Evolutionary conservation across 179 eudicot species (phyloP), one percentile per base, ranked within the genome.

Genomic region (Silene coronaria): DNA sequence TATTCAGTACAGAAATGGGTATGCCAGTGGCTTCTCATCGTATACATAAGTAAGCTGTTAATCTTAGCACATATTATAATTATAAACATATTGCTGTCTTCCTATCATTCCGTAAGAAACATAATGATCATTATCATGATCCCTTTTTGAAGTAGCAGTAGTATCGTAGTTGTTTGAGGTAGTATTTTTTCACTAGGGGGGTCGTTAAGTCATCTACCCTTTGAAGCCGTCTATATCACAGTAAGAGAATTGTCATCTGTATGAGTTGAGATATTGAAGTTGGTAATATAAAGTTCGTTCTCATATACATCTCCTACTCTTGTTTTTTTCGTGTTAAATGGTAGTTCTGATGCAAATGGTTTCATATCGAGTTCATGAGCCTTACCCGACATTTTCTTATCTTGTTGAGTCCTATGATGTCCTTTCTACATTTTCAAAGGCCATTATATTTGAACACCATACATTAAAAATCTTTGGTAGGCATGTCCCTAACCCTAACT

Each of bases 1-100:
- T 30, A 11, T 86, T 30, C 88, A 85, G 38, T 79, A 82, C 76
- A 79, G 90, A 78, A 51, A 70, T 68, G 89, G 85, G 59, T 70
- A 72, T 65, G n/a, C 59, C 45, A 76, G 65, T 36, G 77, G 73
- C 67, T 81, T 73, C 69, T 60, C 72, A 53, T 58, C 72, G 26
- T 77, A 77, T 77, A 81, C 78, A 75, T 81, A 78, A 71, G 53
- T 73, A 17, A 45, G 23, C 55, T 62, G 30, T 70, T 27, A 27
- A 13, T 26, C 75, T 55, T 61, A 46, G 81, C 71, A 70, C 69
- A 78, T 65, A 74, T 64, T 27, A 78, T 51, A 53, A 3, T 51
- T n/a, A n/a, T n/a, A n/a, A n/a, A 42, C 8, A 42, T 42, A 42
- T 42, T 11, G 48, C 48, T 42, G 60, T 46, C 66, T 63, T 66